These are phyloP conservation scores for Gentiana dahurica DNA, from an alignment of 257 asterid species.

Conservation along the genomic window DNA sequence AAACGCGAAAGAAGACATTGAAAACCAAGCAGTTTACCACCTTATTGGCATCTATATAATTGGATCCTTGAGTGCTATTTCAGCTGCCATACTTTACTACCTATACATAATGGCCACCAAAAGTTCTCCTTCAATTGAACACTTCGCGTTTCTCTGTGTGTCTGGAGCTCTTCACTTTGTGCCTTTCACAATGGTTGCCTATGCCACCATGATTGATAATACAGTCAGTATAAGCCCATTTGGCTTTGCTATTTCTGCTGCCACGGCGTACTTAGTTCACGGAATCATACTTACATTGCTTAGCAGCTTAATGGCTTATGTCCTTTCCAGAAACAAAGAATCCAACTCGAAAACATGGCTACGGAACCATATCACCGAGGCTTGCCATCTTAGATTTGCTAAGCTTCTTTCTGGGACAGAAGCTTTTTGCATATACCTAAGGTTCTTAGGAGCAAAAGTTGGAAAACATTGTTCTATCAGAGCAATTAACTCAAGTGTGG, in stretches of 20 bases:
- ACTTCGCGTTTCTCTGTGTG: slow-evolving; percentile 45
- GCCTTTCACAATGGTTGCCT: slow-evolving; percentile 54
- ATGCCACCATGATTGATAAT: slow-evolving; percentile 22
- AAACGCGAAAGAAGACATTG: slow-evolving; percentile 12
- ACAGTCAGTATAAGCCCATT: slow-evolving; percentile 21
- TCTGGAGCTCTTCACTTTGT: slow-evolving; percentile 78
- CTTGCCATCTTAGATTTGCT: slow-evolving; percentile 68
- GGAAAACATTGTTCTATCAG: slow-evolving; percentile 72
- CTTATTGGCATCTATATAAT: slow-evolving; percentile 50
- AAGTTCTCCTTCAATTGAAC: slow-evolving; percentile 28
- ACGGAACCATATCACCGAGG: slow-evolving; percentile 38
- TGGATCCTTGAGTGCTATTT: slow-evolving; percentile 46
- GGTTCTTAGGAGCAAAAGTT: slow-evolving; percentile 59
- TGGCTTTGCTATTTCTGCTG: slow-evolving; percentile 34
- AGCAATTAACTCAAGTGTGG: slow-evolving; percentile 63
- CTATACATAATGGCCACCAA: slow-evolving; percentile 23
- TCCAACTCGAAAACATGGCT: slow-evolving; percentile 37
- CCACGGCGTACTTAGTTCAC: slow-evolving; percentile 49
- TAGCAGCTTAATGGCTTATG: slow-evolving; percentile 23
- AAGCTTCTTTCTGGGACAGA: slow-evolving; percentile 88
- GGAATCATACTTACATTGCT: slow-evolving; percentile 44
- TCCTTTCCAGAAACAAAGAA: slow-evolving; percentile 25
- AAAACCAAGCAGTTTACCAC: slow-evolving; percentile 27
- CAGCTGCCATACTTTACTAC: slow-evolving; percentile 49
- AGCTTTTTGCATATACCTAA: slow-evolving; percentile 63